Base-by-base conservation (phyloP, 805 yeast species). In the Sugiyamaella floridensis region DNA sequence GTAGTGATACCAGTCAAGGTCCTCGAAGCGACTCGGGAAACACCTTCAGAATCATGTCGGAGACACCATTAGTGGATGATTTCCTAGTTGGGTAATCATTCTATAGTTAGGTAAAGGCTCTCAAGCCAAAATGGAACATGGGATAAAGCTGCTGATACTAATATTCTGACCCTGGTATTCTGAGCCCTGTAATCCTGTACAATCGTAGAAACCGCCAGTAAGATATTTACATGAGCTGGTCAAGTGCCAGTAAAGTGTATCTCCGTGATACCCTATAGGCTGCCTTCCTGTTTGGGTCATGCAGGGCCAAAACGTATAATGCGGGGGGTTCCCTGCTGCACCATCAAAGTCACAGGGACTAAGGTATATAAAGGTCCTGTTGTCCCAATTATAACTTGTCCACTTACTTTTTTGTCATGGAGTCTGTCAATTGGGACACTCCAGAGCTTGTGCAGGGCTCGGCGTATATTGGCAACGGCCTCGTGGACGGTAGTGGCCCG, bases 391-490 rank as follows among this genome's bases (percentile, higher is more conserved):
- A 4, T 7, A 20, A 20, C 47, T 19, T 26, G 4, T 9, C 8
- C 16, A 43, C 29, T 19, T 15, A 8, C 20, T 7, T 8, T 3
- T 12, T 29, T 15, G 16, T 29, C 11, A 34, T 28, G 16, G 40
- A 34, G 9, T 19, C 20, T 22, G 45, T 50, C 15, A 40, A n/a
- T 15, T 29, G 48, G 18, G 49, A 50, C 16, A 18, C 37, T 5
- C 45, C 37, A 12, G 53, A 50, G 40, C 45, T 50, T 22, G 15
- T 54, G 1, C 53, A 54, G 43, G 34, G 51, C 9, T 40, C 58
- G 40, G 62, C 61, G 48, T 59, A 44, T 60, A 72, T 87, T 66
- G 80, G 86, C 61, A 96, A 96, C 44, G 71, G 81, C 60, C 88
- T 95, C 92, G 66, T 79, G 28, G 60, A 68, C 22, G 68, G 77